Conservation (phyloP, 176 grass and related monocot species). For the Paspalum notatum region DNA sequence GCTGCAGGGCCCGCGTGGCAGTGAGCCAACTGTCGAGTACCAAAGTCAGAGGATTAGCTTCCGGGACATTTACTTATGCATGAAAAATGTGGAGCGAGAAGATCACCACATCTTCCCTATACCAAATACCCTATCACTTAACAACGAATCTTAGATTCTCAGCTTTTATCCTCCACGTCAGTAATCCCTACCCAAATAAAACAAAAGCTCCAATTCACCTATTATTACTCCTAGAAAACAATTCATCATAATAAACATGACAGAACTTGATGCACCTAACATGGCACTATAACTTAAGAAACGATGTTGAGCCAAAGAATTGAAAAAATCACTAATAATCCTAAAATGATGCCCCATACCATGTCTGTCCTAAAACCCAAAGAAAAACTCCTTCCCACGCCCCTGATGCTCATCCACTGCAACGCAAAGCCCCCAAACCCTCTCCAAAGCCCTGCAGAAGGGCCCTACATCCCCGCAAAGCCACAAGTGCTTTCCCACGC, state of each 20-base stretch:
- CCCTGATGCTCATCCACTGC: neutral
- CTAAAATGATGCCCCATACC: conserved; percentile 11
- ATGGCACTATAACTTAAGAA: neutral
- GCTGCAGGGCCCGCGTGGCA: no score
- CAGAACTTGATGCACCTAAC: neutral
- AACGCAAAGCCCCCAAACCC: conserved; percentile 6
- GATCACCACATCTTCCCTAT: no score
- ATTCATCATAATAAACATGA: neutral
- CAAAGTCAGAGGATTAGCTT: no score
- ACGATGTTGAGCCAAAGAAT: neutral
- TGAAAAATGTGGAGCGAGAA: no score
- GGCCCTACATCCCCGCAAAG: conserved; percentile 7
- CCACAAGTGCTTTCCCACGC: conserved; percentile 15
- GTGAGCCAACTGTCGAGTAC: no score
- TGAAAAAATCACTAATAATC: neutral
- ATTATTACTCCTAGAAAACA: neutral
- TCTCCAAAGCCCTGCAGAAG: conserved; percentile 29
- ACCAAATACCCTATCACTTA: no score
- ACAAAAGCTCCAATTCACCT: neutral
- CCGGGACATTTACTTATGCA: no score
- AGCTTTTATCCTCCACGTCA: neutral
- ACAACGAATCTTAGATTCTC: neutral
- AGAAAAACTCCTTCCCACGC: no score
- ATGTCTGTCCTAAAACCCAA: neutral
- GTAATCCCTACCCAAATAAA: neutral